Conservation (phyloP, 352 stramenopile species). For the Chrysophaeum taylorii region DNA sequence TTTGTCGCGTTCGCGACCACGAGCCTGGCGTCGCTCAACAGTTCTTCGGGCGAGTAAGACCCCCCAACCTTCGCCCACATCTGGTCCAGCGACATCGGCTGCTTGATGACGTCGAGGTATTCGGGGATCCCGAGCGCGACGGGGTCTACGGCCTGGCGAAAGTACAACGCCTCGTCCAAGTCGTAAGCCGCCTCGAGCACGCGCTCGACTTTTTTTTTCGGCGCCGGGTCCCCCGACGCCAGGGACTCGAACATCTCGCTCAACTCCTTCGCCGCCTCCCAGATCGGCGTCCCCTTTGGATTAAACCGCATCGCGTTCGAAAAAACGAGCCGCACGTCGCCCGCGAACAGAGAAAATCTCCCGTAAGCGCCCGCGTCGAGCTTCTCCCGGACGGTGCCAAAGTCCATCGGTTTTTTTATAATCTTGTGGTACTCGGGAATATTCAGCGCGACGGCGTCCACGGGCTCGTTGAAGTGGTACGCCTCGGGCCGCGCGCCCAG, state of each 20-base stretch:
- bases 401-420: constrained; percentile 92
- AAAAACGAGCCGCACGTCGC: constrained; percentile 85
- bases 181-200: too few relatives aligned
- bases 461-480: constrained; percentile 74
- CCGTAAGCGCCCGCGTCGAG: constrained; percentile 73
- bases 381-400: constrained; percentile 81
- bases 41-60: too few relatives aligned
- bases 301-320: constrained; percentile 88
- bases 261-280: constrained; percentile 40
- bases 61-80: constrained; percentile 30
- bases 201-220: constrained; percentile 30
- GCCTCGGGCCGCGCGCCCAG: too few relatives aligned
- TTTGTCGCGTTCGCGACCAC: neutral
- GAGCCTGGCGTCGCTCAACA: neutral
- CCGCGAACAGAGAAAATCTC: constrained; percentile 73
- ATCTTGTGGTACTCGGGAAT: constrained; percentile 89
- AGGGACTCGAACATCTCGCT: constrained; percentile 45
- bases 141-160: constrained; percentile 80
- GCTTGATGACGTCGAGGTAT: constrained; percentile 85
- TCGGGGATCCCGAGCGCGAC: constrained; percentile 81
- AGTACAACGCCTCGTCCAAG: constrained; percentile 42
- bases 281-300: constrained; percentile 54
- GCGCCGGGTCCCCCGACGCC: too few relatives aligned
- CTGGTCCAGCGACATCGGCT: constrained; percentile 44
- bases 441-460: constrained; percentile 78